Base-by-base conservation (phyloP, 371 early-diverging fungal species). In the Capniomyces stellatus region DNA sequence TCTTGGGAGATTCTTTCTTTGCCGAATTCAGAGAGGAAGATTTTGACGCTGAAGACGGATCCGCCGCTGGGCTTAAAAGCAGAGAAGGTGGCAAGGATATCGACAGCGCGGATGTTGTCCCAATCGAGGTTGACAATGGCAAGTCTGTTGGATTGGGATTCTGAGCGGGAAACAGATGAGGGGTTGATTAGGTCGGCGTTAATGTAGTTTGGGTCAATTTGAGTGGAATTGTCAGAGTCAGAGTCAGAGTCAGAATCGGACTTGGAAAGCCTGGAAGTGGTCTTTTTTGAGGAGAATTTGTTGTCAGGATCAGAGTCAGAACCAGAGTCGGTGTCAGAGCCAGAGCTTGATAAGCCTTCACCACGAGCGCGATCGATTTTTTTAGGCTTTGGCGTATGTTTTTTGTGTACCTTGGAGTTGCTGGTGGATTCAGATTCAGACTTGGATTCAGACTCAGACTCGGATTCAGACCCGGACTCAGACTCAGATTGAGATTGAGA, bases 51-150 rank as follows among this genome's bases (percentile, higher is more conserved):
- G 3, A 76, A 59, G 31, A 98, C 76, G 10, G 75, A 65, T 6
- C 86, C 86, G 29, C 71, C 70, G 31, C 76, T 74, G 0, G 91
- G 87, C 56, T 82, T 87, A 70, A 96, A 90, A 13, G 76, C 83
- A 43, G 77, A 77, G 60, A 96, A 79, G 0, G 90, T 85, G 50
- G 87, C 85, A 57, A 79, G 79, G 57, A 98, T 66, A 64, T 97
- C 98, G 0, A 71, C 64, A 0, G 94, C 83, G 58, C 75, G 83
- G 50, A 92, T 72, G 46, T 91, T 78, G 58, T 93, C 92, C 98
- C 98, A 95, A 69, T 98, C 98, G 79, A 98, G 67, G 59, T 95
- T 94, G 21, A 98, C 87, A 19, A 81, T 77, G 13, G 96, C 98
- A 49, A 98, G 75, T 24, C 98, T 74, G 24, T 70, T 67, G 0